Evolutionary conservation across 2,329 filamentous ascomycete genomes (phyloP), one percentile per base, ranked within the genome.

Genomic region (Epichloe bromicola): DNA sequence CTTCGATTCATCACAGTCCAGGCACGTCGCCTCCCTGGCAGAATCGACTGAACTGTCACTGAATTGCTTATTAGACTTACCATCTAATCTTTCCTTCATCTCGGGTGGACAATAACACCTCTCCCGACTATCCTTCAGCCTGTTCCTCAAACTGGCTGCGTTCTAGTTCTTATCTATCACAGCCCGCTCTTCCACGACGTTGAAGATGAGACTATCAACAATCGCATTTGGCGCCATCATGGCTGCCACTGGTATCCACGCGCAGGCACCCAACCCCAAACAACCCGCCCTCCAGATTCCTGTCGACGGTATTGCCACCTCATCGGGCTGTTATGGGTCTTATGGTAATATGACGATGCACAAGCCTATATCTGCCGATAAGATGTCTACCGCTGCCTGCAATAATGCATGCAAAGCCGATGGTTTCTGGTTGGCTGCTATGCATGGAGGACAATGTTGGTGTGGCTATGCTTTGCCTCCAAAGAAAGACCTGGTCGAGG

Each of bases 381-480:
- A 46, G 3, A 57, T 69, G 20, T 64, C 65, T 5, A 68, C 67
- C 12, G 74, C 74, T 50, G 53, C 57, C 12, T 81, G 78, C 57
- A 57, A 56, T 14, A 33, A 57, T 0, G 48, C 58, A 1, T 79
- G 76, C 59, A 61, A 66, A 3, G 60, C 66, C 1, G 60, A 70
- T 7, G 72, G 75, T 37, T 70, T 65, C 34, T 57, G 74, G 1
- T 84, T 88, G 7, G 79, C 83, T 59, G 87, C 74, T 34, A 68
- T 86, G 43, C 78, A 74, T 7, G 73, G 74, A 17, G 78, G 78
- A 15, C 71, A 73, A 17, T 95, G 89, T 68, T 86, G 74, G 60
- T 95, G 89, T 61, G 89, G 88, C 53, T 69, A 80, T 55, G 67
- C 73, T 53, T 74, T 90, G 46, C 89, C 89, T 0, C 72, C 81